Evolutionary conservation across 2,329 filamentous ascomycete species (phyloP), one percentile per base, ranked within the genome.

Genomic region (Hypoxylon sp.): DNA sequence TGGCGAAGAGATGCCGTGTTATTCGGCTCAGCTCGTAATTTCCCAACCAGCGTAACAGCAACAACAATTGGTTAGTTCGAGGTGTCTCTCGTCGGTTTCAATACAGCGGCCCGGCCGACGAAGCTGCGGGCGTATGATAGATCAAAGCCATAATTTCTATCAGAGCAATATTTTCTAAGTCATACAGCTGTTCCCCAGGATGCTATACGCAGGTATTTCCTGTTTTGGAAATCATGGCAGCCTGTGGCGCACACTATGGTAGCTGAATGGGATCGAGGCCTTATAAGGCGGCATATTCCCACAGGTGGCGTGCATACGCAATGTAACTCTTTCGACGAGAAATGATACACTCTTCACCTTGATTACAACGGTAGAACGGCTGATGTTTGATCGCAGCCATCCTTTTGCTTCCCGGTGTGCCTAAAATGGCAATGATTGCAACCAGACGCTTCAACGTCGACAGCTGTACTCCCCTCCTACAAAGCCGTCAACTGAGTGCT

Each of bases 251-350:
- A 11, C 47, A 53, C 37, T 6, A 62, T 50, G 33, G 33, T 22
- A 55, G 52, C 57, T 67, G 65, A 68, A 61, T 47, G 42, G 24
- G 37, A n/a, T 66, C 63, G 39, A 57, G 52, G 37, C 58, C 57
- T 35, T 37, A 22, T 52, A 13, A n/a, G 33, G 44, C 53, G 58
- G 53, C 22, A 58, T 50, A 50, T 14, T 67, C 47, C 63, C 53
- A 56, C 37, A 67, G 37, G 46, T 37, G 53, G 64, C 59, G 37
- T 26, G 24, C 39, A 13, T 63, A 50, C 22, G 24, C 35, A 31
- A 33, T 42, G 52, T 33, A 31, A 35, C 17, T 22, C 19, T 51
- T 35, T 58, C 3, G 17, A 48, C 37, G 24, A 29, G 47, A n/a
- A 39, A 65, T 24, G 50, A 33, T n/a, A 52, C 51, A 46, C 19